These are phyloP conservation scores for Picea abies DNA, from an alignment of 83 land plant species.

Conservation along the genomic window DNA sequence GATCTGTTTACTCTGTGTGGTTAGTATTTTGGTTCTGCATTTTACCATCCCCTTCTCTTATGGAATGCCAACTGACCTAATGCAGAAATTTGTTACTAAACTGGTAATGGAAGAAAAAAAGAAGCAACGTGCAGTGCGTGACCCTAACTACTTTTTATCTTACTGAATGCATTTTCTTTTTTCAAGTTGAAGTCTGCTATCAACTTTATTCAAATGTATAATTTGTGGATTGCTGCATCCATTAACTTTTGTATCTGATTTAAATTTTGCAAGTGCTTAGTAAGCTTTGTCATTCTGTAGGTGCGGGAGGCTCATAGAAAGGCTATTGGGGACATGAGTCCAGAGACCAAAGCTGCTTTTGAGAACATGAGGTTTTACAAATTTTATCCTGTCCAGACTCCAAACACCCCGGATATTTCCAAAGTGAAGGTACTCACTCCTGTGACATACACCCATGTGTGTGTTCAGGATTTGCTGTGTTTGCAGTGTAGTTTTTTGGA, in stretches of 20 bases:
- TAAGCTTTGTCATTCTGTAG: slow-evolving; percentile 21
- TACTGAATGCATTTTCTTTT: not conserved
- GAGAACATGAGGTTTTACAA: slow-evolving; percentile 73
- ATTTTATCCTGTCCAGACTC: slow-evolving; percentile 70
- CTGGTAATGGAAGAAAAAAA: slow-evolving; percentile 51
- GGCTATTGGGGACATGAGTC: slow-evolving; percentile 68
- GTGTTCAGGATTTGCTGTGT: not conserved
- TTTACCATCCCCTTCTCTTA: not conserved
- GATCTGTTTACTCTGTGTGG: not conserved
- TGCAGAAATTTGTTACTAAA: slow-evolving; percentile 38
- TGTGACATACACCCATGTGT: not conserved
- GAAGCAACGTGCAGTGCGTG: slow-evolving; percentile 52
- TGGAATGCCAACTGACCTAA: not conserved
- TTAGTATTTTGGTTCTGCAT: not conserved
- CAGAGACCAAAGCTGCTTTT: slow-evolving; percentile 48
- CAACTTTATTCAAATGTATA: not conserved
- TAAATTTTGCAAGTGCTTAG: not conserved
- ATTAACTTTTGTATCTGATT: not conserved
- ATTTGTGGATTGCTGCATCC: no score
- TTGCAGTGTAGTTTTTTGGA: not conserved
- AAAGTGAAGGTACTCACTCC: slow-evolving; percentile 44
- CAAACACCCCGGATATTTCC: slow-evolving; percentile 71
- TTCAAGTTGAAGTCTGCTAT: not conserved
- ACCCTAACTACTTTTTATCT: not conserved
- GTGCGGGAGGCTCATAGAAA: slow-evolving; percentile 68